A percentile compares a stretch with the other conserved stretches of the same genome.
phyloP scores from a whole-genome alignment of 2,329 filamentous ascomycete species.

The Trichocomaceae sp. region DNA sequence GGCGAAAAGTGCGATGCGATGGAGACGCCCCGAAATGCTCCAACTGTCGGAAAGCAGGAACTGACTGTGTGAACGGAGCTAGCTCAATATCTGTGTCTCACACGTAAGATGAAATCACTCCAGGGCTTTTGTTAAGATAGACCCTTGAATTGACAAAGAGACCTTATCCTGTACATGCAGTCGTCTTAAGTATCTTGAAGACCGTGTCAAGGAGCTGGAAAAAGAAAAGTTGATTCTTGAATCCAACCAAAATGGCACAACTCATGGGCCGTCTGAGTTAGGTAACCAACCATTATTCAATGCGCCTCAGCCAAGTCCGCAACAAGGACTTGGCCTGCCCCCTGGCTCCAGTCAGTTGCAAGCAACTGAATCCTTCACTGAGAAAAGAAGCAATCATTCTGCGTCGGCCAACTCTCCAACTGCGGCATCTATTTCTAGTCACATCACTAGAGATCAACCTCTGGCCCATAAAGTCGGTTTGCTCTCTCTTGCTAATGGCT shows the following conservation, averaged over 20 bases:
- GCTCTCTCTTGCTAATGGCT: neutral
- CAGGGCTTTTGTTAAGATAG: neutral
- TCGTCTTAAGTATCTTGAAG: neutral
- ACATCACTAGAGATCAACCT: neutral
- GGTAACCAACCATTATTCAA: no score
- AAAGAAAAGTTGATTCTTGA: no score
- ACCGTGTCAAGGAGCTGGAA: neutral
- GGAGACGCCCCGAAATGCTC: neutral
- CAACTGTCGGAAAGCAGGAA: neutral
- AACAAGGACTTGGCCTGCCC: no score
- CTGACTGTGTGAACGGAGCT: neutral
- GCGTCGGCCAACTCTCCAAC: neutral
- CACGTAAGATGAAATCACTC: neutral
- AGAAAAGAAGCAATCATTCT: no score
- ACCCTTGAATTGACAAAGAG: neutral
- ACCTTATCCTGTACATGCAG: no score
- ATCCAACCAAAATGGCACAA: no score
- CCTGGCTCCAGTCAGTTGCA: no score
- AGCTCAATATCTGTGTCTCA: neutral
- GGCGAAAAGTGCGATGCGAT: slow-evolving; percentile 1
- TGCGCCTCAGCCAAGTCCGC: no score
- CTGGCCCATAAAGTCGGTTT: neutral
- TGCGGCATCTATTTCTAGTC: neutral
- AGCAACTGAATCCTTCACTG: no score
- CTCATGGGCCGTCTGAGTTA: no score